A percentile compares a stretch with the other conserved stretches of the same genome.
phyloP scores from a whole-genome alignment of 257 asterid species.

The Catharanthus roseus region DNA sequence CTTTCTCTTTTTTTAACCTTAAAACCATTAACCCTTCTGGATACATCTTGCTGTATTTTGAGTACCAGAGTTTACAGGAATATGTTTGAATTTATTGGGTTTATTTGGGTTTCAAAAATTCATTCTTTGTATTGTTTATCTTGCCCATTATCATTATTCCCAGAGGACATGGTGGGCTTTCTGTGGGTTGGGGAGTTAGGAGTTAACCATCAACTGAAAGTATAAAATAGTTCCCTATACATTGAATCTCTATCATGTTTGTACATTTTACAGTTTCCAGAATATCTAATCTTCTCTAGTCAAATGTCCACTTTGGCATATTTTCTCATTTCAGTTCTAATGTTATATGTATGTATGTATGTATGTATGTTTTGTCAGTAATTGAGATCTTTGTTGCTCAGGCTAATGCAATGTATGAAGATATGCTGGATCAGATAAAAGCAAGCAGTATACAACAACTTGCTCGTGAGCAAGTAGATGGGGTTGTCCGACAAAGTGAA shows the following conservation, averaged over 20 bases:
- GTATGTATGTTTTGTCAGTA: background rate
- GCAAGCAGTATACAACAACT: conserved; percentile 55
- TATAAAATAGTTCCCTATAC: background rate
- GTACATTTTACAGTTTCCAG: background rate
- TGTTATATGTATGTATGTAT: no score
- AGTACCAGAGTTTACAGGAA: background rate
- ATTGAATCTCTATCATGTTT: background rate
- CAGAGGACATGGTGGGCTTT: background rate
- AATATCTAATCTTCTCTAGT: background rate
- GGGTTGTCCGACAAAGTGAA: conserved; percentile 84
- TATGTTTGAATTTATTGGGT: background rate
- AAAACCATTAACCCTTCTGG: background rate
- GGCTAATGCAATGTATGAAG: conserved; percentile 81
- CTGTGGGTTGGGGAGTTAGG: background rate
- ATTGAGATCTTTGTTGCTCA: conserved; percentile 12
- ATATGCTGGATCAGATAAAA: conserved; percentile 52
- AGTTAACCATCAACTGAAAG: background rate
- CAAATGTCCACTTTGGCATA: background rate
- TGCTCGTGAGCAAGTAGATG: conserved; percentile 89
- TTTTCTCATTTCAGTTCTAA: background rate
- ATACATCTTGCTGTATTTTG: background rate
- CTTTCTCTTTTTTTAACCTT: background rate
- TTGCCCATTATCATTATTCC: background rate
- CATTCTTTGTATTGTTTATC: background rate
- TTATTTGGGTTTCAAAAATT: background rate